Evolutionary conservation across 2,329 filamentous ascomycete species (phyloP).

Genomic region (Exophiala lecanii-corni): DNA sequence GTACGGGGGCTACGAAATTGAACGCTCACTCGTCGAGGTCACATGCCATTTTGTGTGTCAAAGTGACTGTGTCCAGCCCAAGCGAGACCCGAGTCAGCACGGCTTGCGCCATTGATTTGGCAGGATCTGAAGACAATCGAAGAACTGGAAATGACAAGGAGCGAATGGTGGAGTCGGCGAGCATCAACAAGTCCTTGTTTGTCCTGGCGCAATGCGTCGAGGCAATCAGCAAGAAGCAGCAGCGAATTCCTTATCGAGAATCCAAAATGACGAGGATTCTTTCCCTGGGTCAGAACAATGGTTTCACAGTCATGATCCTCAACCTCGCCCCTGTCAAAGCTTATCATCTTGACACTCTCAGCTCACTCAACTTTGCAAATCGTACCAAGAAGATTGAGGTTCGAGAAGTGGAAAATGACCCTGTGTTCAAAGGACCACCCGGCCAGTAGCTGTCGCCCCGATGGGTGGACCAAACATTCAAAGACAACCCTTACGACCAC

Average conservation of each 20-base stretch:
- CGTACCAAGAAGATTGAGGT: slow-evolving; percentile 95
- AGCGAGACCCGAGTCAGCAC: slow-evolving; percentile 70
- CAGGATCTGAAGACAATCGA: slow-evolving; percentile 92
- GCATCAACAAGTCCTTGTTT: slow-evolving; percentile 96
- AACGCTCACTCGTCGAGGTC: slow-evolving; percentile 87
- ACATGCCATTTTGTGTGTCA: slow-evolving; percentile 87
- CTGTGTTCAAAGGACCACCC: slow-evolving; percentile 75
- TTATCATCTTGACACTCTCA: slow-evolving; percentile 90
- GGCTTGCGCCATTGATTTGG: slow-evolving; percentile 88
- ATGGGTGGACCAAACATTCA: slow-evolving; percentile 42
- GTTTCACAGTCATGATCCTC: slow-evolving; percentile 92
- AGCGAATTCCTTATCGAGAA: slow-evolving; percentile 84
- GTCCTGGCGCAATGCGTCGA: slow-evolving; percentile 93
- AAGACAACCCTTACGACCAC: slow-evolving; percentile 73
- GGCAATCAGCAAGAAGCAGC: slow-evolving; percentile 73
- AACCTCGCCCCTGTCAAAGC: slow-evolving; percentile 88
- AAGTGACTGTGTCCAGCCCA: slow-evolving; percentile 70
- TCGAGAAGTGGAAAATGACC: slow-evolving; percentile 90
- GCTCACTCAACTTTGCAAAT: slow-evolving; percentile 90
- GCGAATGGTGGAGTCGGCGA: slow-evolving; percentile 86
- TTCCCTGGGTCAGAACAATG: slow-evolving; percentile 88
- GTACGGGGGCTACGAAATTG: slow-evolving; percentile 82
- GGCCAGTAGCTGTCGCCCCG: slow-evolving; percentile 42
- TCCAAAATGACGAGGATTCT: slow-evolving; percentile 97
- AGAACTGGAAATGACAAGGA: slow-evolving; percentile 92